These are phyloP conservation scores for Guadua angustifolia DNA, from an alignment of 176 grass and related monocot genomes.

Conservation along the genomic window DNA sequence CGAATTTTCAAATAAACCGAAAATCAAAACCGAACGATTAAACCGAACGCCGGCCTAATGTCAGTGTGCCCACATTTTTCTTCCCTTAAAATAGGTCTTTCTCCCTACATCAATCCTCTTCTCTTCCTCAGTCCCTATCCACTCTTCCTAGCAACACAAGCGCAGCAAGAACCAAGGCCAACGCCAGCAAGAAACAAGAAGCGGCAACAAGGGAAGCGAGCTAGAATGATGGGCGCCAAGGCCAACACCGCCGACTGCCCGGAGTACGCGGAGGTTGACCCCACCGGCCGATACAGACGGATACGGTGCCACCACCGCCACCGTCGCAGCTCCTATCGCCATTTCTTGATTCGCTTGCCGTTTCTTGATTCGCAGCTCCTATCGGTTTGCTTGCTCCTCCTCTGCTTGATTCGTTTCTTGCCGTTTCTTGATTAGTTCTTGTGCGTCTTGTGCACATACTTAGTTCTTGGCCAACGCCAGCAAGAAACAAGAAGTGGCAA, in stretches of 20 bases:
- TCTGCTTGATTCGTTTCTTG: not conserved
- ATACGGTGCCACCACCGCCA: slow-evolving; percentile 50
- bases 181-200: too few relatives aligned
- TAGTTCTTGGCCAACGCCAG: too few relatives aligned
- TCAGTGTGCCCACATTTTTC: slow-evolving; percentile 44
- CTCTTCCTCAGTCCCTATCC: slow-evolving; percentile 36
- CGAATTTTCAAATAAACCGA: too few relatives aligned
- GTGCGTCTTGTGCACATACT: too few relatives aligned
- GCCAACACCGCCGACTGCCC: slow-evolving; percentile 44
- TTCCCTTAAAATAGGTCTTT: slow-evolving; percentile 34
- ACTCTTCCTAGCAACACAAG: slow-evolving; percentile 12
- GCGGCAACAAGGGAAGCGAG: slow-evolving; percentile 10
- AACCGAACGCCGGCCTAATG: too few relatives aligned
- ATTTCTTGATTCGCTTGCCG: slow-evolving; percentile 39
- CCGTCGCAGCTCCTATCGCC: too few relatives aligned
- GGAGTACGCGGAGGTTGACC: slow-evolving; percentile 90
- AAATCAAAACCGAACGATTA: too few relatives aligned
- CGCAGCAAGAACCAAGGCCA: not conserved
- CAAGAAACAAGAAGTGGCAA: too few relatives aligned
- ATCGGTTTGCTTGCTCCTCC: slow-evolving; percentile 34
- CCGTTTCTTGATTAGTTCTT: too few relatives aligned
- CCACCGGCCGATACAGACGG: slow-evolving; percentile 89
- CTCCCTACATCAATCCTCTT: slow-evolving; percentile 29
- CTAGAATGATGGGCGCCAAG: slow-evolving; percentile 62
- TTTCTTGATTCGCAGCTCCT: slow-evolving; percentile 6